A percentile compares a stretch with the other conserved stretches of the same genome.
Conservation (phyloP, 1,139 yeast species). For the Pichia inconspicua region DNA sequence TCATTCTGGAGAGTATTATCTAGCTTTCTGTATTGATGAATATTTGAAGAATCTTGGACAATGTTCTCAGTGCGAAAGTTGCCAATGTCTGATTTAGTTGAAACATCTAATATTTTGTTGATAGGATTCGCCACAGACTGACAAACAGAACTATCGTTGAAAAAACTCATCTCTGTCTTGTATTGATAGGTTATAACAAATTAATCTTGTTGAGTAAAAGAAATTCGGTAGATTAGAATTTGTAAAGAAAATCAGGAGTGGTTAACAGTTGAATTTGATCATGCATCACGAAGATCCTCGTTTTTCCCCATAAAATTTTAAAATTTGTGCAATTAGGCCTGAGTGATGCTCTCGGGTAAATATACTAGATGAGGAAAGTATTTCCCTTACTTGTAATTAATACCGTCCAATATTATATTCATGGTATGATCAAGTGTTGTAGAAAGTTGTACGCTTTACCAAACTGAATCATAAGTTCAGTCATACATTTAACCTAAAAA, state of each 20-base stretch:
- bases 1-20: conserved; percentile 13
- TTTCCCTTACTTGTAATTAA: no score
- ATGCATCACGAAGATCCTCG: no score
- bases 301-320: no score
- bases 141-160: conserved; percentile 5
- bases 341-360: not conserved
- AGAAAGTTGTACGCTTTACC: no score
- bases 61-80: not conserved
- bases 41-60: not conserved
- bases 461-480: no score
- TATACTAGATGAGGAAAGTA: not conserved
- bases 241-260: not conserved
- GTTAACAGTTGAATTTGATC: not conserved
- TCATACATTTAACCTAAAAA: not conserved
- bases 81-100: not conserved
- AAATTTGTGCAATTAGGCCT: no score
- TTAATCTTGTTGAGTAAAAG: not conserved
- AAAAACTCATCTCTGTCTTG: conserved; percentile 6
- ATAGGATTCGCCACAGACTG: conserved; percentile 6
- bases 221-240: no score
- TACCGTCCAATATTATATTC: no score
- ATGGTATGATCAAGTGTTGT: no score
- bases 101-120: conserved; percentile 3
- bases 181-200: not conserved
- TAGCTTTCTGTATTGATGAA: conserved; percentile 3